These are phyloP conservation scores for Stylosanthes scabra DNA, from an alignment of 331 rosid genomes.

Conservation along the genomic window DNA sequence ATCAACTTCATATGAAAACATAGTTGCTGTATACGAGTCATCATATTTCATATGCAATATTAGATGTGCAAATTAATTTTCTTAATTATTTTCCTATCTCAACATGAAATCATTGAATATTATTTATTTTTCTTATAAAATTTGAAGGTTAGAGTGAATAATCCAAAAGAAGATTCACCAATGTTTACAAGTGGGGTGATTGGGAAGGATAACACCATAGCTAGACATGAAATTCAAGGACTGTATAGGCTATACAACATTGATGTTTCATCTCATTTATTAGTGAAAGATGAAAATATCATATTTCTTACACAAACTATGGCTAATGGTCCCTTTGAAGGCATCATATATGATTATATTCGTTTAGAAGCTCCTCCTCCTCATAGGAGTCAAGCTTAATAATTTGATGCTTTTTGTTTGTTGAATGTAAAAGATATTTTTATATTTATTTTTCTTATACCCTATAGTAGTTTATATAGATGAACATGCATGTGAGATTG, in stretches of 20 bases:
- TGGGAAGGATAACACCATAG: slow-evolving; percentile 36
- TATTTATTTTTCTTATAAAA: too few species aligned
- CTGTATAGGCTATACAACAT: slow-evolving; percentile 36
- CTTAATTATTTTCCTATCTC: too few species aligned
- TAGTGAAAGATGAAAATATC: slow-evolving; percentile 30
- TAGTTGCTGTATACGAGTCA: too few species aligned
- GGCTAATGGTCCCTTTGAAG: slow-evolving; percentile 17
- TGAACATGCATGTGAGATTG: too few species aligned
- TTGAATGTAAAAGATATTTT: background rate
- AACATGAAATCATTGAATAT: too few species aligned
- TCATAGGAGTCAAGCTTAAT: background rate
- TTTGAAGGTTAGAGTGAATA: background rate
- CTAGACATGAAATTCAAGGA: slow-evolving; percentile 43
- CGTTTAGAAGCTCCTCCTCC: slow-evolving; percentile 27
- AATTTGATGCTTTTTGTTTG: background rate
- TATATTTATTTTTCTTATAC: too few species aligned
- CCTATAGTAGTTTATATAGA: too few species aligned
- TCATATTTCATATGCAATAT: too few species aligned
- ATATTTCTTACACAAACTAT: slow-evolving; percentile 26
- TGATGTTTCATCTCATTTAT: slow-evolving; percentile 22
- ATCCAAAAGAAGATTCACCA: slow-evolving; percentile 3
- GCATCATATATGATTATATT: slow-evolving; percentile 39
- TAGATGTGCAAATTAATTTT: too few species aligned
- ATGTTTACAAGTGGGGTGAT: slow-evolving; percentile 35
- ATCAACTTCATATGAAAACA: too few species aligned